A percentile compares a stretch with the other conserved stretches of the same genome.
These are phyloP conservation scores for Pseudocercospora macadamiae DNA, from an alignment of 2,329 filamentous ascomycete genomes.

Conservation along the genomic window DNA sequence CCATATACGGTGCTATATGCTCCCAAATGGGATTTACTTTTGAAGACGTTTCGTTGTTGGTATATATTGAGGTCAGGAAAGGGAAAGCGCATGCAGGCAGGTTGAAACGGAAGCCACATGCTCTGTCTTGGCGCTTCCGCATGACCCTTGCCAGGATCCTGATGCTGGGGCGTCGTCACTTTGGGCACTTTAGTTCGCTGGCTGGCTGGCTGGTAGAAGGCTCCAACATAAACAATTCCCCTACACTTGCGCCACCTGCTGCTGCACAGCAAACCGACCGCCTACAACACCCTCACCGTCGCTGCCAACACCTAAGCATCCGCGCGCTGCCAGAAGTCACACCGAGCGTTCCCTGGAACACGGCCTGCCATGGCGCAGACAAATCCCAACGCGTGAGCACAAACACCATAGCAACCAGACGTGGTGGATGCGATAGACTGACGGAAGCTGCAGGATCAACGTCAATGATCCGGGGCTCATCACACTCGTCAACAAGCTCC, in stretches of 20 bases:
- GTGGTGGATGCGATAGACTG: constrained; percentile 4
- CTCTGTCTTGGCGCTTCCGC: not conserved
- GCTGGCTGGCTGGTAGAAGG: not conserved
- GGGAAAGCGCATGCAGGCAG: not conserved
- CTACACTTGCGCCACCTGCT: not conserved
- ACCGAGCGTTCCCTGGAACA: not conserved
- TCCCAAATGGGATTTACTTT: too few species aligned
- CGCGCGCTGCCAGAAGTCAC: not conserved
- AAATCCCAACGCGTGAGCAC: constrained; percentile 36
- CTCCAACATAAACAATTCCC: not conserved
- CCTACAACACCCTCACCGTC: not conserved
- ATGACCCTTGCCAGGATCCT: not conserved
- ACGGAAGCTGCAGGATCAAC: constrained; percentile 59
- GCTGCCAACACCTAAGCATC: not conserved
- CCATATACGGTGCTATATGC: too few species aligned
- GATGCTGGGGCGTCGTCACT: not conserved
- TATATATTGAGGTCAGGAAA: too few species aligned
- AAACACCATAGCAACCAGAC: not conserved
- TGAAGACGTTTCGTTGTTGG: too few species aligned
- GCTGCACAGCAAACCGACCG: not conserved
- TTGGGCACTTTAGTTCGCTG: not conserved
- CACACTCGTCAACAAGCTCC: constrained; percentile 94
- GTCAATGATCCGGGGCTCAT: constrained; percentile 72
- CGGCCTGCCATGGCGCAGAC: constrained; percentile 33
- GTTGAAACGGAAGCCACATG: not conserved